Conservation (phyloP, 129 eudicot genomes). For the Heracleum sosnowskyi region DNA sequence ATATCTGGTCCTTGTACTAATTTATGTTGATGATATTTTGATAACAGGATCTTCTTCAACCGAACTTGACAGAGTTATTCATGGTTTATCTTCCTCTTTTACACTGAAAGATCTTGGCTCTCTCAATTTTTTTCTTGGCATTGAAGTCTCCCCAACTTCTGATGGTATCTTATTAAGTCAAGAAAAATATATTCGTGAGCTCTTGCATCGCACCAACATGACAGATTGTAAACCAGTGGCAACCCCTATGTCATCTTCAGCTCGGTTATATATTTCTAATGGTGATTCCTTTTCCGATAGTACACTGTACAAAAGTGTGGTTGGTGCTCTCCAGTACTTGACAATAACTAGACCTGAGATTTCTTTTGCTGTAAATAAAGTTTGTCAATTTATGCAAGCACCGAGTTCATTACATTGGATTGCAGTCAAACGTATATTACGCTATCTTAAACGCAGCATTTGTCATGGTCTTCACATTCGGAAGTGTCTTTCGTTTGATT, state of each 20-base stretch:
- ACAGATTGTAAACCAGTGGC: background rate
- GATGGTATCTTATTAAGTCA: background rate
- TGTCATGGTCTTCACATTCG: background rate
- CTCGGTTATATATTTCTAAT: background rate
- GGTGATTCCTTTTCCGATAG: too few species aligned
- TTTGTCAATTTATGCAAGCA: background rate
- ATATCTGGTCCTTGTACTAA: background rate
- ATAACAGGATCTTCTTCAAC: background rate
- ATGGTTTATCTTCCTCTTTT: background rate
- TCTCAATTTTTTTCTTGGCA: background rate
- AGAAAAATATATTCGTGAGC: background rate
- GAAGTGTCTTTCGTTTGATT: too few species aligned
- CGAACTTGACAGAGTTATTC: background rate
- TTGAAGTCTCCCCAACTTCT: background rate
- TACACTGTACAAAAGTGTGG: background rate
- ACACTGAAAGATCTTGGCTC: background rate
- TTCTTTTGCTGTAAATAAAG: background rate
- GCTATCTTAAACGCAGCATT: background rate
- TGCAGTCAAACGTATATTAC: background rate
- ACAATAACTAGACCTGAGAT: background rate
- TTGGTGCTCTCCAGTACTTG: background rate
- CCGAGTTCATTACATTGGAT: background rate
- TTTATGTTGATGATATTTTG: background rate
- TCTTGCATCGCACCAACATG: background rate
- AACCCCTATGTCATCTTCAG: background rate